Conservation (phyloP, 106 monocot genomes). For the Xerophyta viscosa region DNA sequence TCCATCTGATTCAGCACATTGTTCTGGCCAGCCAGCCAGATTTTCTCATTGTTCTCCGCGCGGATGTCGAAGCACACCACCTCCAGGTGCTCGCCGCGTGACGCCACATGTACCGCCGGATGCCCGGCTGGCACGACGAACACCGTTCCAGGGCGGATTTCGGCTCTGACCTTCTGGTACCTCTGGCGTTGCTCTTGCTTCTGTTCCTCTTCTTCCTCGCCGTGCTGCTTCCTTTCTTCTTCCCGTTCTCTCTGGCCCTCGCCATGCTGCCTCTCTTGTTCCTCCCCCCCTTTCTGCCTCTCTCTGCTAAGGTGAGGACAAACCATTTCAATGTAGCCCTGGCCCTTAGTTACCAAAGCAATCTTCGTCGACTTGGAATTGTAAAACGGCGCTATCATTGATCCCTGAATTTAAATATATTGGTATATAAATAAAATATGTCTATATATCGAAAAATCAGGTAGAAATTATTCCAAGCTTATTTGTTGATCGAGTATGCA, state of each 20-base stretch:
- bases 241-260: neutral
- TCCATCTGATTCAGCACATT: neutral
- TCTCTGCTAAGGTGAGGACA: neutral
- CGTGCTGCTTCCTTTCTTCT: neutral
- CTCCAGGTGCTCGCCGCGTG: neutral
- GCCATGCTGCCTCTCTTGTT: neutral
- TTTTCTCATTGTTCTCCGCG: neutral
- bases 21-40: neutral
- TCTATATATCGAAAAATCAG: neutral
- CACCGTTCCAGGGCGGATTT: neutral
- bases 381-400: conserved; percentile 2
- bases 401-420: neutral
- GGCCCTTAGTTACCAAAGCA: neutral
- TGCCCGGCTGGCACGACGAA: neutral
- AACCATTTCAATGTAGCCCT: conserved; percentile 1
- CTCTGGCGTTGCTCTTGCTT: neutral
- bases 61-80: conserved; percentile 5
- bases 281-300: neutral
- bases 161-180: neutral
- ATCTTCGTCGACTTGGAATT: conserved; percentile 3
- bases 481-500: neutral
- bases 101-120: neutral
- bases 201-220: neutral
- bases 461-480: neutral
- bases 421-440: neutral